Evolutionary conservation across 371 early-diverging fungal genomes (phyloP).

Genomic region (Mortierella sp.): DNA sequence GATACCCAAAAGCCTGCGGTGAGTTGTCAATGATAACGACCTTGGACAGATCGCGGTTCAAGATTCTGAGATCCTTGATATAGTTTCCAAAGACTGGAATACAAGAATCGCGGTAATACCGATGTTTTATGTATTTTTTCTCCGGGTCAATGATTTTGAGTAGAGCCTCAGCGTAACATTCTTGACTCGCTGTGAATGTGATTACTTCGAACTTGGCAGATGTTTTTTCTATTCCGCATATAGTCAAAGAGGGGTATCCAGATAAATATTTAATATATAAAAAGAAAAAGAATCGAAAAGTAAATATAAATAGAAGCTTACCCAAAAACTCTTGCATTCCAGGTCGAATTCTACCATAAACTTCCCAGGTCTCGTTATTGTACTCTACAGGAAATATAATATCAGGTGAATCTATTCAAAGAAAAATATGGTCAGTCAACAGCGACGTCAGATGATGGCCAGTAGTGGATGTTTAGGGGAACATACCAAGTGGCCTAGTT

Average conservation of each 20-base stretch:
- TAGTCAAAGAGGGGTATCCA: constrained; percentile 9
- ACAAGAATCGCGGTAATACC: constrained; percentile 78
- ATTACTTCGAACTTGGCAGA: constrained; percentile 77
- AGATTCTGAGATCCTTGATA: constrained; percentile 75
- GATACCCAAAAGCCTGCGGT: constrained; percentile 68
- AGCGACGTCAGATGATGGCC: not conserved
- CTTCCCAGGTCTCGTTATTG: constrained; percentile 61
- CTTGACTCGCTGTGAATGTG: constrained; percentile 82
- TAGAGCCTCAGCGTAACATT: constrained; percentile 75
- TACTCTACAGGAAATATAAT: constrained; percentile 71
- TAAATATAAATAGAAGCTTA: constrained; percentile 4
- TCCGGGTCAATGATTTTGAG: constrained; percentile 73
- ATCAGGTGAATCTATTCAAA: constrained; percentile 58
- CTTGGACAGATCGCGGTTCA: constrained; percentile 74
- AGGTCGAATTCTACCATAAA: constrained; percentile 53
- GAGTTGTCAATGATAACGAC: constrained; percentile 78
- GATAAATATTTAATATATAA: not conserved
- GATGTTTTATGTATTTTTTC: constrained; percentile 61
- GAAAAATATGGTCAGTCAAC: not conserved
- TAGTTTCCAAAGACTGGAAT: constrained; percentile 73
- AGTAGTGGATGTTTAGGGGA: not conserved
- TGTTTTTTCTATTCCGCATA: constrained; percentile 61
- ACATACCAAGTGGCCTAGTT: constrained; percentile 59
- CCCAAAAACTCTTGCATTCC: constrained; percentile 56
- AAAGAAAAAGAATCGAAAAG: not conserved